Evolutionary conservation across 768 basidiomycete species (phyloP).

Genomic region (Tephrocybe sp.): DNA sequence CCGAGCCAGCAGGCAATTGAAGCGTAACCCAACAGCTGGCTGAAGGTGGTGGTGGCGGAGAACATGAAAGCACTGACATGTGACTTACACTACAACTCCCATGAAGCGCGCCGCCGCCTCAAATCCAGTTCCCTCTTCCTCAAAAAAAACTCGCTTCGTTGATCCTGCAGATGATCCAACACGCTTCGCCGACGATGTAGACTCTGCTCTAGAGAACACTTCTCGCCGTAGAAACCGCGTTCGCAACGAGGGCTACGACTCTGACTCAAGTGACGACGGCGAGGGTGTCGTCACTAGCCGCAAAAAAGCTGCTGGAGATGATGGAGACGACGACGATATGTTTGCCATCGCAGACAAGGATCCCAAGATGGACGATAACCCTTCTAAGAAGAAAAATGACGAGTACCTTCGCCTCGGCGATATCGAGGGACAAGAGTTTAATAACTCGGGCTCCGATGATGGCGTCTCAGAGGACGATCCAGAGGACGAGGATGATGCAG

Average conservation of each 20-base stretch:
- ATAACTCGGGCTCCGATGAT: conserved; percentile 39
- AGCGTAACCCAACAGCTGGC: conserved; percentile 66
- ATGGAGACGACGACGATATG: conserved; percentile 77
- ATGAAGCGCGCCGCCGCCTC: conserved; percentile 35
- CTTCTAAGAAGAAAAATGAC: conserved; percentile 58
- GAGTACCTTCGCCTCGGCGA: conserved; percentile 87
- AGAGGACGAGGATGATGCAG: conserved; percentile 80
- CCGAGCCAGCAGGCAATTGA: conserved; percentile 83
- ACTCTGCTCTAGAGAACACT: conserved; percentile 68
- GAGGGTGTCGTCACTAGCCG: conserved; percentile 91
- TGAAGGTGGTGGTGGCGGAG: conserved; percentile 33
- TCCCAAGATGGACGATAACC: conserved; percentile 43
- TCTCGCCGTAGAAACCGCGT: conserved; percentile 66
- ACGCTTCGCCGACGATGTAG: conserved; percentile 79
- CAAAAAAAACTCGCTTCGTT: conserved; percentile 73
- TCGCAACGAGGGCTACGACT: conserved; percentile 87
- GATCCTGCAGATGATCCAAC: conserved; percentile 75
- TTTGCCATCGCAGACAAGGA: conserved; percentile 69
- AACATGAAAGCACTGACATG: conserved; percentile 23
- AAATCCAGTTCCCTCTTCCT: conserved; percentile 28
- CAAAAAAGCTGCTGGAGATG: conserved; percentile 47
- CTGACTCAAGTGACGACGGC: conserved; percentile 92
- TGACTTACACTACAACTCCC: conserved; percentile 21
- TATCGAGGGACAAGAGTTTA: conserved; percentile 97
- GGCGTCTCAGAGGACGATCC: conserved; percentile 45